Percentiles rank a stretch among this genome's conserved stretches.
Conservation (phyloP, 2,329 filamentous ascomycete genomes). For the Cytospora leucostoma region DNA sequence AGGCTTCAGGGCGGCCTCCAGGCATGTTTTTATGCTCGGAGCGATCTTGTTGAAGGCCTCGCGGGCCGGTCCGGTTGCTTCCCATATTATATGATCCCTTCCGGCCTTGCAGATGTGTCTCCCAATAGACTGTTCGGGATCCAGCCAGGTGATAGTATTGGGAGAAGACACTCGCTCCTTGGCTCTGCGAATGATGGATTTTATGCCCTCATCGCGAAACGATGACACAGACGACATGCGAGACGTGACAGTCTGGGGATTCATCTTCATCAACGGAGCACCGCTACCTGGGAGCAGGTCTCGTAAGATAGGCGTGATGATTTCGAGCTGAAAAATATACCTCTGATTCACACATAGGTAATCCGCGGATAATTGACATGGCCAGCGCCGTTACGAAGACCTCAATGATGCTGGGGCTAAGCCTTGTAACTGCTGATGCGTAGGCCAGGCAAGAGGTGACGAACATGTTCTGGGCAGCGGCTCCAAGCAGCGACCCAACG, state of each 20-base stretch:
- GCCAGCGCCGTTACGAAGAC: not conserved
- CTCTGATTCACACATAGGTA: not conserved
- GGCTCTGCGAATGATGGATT: not conserved
- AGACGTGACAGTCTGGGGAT: not conserved
- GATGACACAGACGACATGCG: not conserved
- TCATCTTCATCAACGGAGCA: not conserved
- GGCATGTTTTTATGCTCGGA: conserved; percentile 3
- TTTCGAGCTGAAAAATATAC: not conserved
- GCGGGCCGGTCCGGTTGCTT: conserved; percentile 9
- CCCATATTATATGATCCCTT: conserved; percentile 4
- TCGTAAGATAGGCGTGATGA: not conserved
- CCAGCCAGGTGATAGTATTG: not conserved
- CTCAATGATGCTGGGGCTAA: not conserved
- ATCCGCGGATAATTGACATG: not conserved
- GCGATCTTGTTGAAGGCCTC: not conserved
- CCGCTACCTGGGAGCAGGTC: not conserved
- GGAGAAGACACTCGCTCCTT: not conserved
- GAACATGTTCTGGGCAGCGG: not conserved
- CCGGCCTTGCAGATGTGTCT: not conserved
- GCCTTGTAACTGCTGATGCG: not conserved
- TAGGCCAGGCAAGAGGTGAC: not conserved
- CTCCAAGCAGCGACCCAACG: not conserved
- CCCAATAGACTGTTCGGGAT: conserved; percentile 10
- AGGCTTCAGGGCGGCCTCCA: not conserved
- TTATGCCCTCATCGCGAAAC: not conserved